Conservation (phyloP, 2,329 filamentous ascomycete genomes). For the Claviceps sp. region DNA sequence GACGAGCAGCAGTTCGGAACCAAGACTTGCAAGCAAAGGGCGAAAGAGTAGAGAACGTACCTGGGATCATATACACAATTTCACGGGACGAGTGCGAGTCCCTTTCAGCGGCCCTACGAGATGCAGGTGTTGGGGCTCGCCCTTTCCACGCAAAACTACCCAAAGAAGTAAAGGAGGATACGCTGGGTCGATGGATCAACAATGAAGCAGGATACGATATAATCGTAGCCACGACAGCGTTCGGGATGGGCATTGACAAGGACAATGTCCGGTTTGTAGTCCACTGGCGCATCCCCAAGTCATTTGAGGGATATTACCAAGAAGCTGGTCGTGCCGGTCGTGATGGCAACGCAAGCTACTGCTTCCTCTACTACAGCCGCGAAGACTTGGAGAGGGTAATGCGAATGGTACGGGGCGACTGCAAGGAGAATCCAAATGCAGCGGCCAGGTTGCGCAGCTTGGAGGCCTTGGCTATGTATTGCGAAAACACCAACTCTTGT, state of each 20-base stretch:
- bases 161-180: constrained; percentile 56
- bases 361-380: constrained; percentile 81
- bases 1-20: constrained; percentile 44
- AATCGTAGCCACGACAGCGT: constrained; percentile 89
- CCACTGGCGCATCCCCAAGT: constrained; percentile 88
- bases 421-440: constrained; percentile 27
- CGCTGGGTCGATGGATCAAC: constrained; percentile 56
- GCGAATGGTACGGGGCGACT: constrained; percentile 35
- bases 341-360: constrained; percentile 76
- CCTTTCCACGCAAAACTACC: constrained; percentile 60
- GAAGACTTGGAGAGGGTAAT: constrained; percentile 71
- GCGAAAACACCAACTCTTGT: constrained; percentile 61
- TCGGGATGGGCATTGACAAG: constrained; percentile 97
- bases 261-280: constrained; percentile 88
- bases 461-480: constrained; percentile 61
- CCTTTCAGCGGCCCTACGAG: constrained; percentile 50
- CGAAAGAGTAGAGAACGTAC: constrained; percentile 49
- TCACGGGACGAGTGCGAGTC: constrained; percentile 62
- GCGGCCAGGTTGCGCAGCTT: constrained; percentile 49
- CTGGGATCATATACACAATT: constrained; percentile 70
- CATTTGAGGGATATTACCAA: constrained; percentile 92
- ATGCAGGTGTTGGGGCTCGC: constrained; percentile 58
- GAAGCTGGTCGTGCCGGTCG: constrained; percentile 85
- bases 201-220: constrained; percentile 71
- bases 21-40: constrained; percentile 41